phyloP scores from a whole-genome alignment of 306 rosid species.

The Lablab purpureus region DNA sequence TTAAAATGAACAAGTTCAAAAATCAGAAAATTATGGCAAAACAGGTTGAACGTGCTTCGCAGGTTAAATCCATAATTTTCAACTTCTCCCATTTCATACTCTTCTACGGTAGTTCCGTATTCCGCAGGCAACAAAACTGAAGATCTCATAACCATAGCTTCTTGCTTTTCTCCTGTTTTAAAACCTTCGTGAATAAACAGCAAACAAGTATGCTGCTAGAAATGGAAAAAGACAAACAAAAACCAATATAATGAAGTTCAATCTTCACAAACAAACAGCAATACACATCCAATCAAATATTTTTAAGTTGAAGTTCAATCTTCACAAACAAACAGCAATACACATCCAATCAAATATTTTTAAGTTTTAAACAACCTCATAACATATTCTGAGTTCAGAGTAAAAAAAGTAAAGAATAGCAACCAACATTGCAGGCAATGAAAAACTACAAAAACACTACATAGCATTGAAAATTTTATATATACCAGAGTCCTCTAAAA shows the following conservation, averaged over 20 bases:
- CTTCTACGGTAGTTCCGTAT: slow-evolving; percentile 7
- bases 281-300: background rate
- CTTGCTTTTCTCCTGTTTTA: background rate
- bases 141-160: background rate
- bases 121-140: background rate
- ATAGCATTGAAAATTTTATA: background rate
- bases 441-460: background rate
- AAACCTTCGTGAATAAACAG: background rate
- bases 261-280: background rate
- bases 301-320: no score
- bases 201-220: slow-evolving; percentile 1
- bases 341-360: slow-evolving; percentile 3
- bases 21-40: slow-evolving; percentile 8
- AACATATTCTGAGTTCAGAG: background rate
- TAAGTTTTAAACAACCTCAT: background rate
- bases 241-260: slow-evolving; percentile 27
- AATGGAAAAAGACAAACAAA: slow-evolving; percentile 23
- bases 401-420: no score
- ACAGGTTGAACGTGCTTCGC: background rate
- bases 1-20: background rate
- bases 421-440: background rate
- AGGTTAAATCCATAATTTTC: background rate
- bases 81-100: no score
- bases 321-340: background rate
- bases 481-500: no score